These are phyloP conservation scores for Phyllosticta citriasiana DNA, from an alignment of 2,329 filamentous ascomycete genomes.

Conservation along the genomic window DNA sequence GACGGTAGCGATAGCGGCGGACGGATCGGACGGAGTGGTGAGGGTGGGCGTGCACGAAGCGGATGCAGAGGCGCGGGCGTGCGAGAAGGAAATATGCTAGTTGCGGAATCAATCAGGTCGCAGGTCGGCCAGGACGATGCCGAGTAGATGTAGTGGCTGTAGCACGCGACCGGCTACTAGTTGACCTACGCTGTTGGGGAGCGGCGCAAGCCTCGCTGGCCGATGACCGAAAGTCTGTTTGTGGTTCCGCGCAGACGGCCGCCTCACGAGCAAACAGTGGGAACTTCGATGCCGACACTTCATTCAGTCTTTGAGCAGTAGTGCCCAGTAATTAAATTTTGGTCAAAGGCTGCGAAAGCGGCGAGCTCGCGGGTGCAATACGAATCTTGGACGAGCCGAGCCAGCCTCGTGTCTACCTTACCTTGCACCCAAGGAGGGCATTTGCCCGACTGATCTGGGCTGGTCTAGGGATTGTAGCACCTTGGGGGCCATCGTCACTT, in stretches of 20 bases:
- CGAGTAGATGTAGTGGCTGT: not conserved
- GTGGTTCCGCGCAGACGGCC: not conserved
- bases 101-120: not conserved
- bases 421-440: not conserved
- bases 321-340: no score
- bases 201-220: not conserved
- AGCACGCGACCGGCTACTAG: not conserved
- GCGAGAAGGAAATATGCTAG: not conserved
- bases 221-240: not conserved
- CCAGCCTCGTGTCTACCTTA: not conserved
- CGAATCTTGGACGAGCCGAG: not conserved
- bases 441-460: not conserved
- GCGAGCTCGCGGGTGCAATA: not conserved
- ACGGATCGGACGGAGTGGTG: constrained; percentile 8
- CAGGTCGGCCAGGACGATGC: not conserved
- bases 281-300: not conserved
- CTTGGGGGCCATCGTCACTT: no score
- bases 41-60: constrained; percentile 1
- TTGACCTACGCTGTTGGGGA: not conserved
- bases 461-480: no score
- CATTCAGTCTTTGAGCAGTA: not conserved
- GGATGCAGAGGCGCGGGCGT: constrained; percentile 1
- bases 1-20: constrained; percentile 6
- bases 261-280: not conserved
- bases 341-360: not conserved